phyloP scores from a whole-genome alignment of 768 basidiomycete genomes.

The Hygrophoropsis aurantiaca region DNA sequence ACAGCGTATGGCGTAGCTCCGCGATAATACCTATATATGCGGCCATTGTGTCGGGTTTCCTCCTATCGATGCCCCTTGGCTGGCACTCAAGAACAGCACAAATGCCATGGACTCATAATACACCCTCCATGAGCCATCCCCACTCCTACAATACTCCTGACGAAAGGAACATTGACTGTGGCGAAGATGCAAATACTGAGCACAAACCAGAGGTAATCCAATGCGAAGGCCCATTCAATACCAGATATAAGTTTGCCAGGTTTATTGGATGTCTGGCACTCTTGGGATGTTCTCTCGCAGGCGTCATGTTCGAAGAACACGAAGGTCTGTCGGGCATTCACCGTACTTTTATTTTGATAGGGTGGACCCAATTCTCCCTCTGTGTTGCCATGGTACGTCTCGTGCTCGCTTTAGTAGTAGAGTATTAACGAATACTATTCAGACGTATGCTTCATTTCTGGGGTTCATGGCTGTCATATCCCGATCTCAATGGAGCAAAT shows the following conservation, averaged over 20 bases:
- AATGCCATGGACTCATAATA: constrained; percentile 5
- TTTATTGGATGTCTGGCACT: constrained; percentile 45
- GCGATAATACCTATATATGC: constrained; percentile 32
- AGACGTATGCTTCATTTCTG: not conserved
- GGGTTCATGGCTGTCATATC: not conserved
- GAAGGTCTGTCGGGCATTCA: not conserved
- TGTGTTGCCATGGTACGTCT: constrained; percentile 31
- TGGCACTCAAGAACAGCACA: constrained; percentile 10
- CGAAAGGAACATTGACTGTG: constrained; percentile 10
- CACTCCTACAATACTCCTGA: constrained; percentile 4
- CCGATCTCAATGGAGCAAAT: constrained; percentile 31
- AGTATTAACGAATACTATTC: not conserved
- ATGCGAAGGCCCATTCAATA: constrained; percentile 48
- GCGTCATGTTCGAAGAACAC: constrained; percentile 18
- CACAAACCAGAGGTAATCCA: constrained; percentile 38
- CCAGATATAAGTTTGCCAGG: constrained; percentile 45
- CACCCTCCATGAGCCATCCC: not conserved
- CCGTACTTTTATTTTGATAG: not conserved
- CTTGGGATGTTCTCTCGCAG: constrained; percentile 49
- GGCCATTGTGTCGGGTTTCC: constrained; percentile 30
- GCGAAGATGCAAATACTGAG: constrained; percentile 25
- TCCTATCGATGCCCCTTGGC: constrained; percentile 33
- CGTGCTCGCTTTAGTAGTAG: not conserved
- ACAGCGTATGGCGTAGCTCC: no score
- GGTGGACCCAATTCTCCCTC: constrained; percentile 22